Conservation (phyloP, 2,329 filamentous ascomycete genomes). For the Stagonosporopsis chrysanthemi region DNA sequence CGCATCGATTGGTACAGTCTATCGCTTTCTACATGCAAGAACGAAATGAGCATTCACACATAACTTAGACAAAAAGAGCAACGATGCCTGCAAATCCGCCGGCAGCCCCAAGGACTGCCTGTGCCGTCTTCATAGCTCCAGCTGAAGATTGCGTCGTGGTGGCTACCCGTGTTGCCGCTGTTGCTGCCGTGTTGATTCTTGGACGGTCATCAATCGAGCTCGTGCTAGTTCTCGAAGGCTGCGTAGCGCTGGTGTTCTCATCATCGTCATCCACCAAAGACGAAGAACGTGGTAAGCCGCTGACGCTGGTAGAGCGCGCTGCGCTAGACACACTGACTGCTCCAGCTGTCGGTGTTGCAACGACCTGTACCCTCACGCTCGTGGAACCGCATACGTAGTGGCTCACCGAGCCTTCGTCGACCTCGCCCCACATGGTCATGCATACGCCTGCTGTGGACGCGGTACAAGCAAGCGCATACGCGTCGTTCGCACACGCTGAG, state of each 20-base stretch:
- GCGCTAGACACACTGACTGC: background rate
- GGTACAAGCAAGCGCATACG: slow-evolving; percentile 18
- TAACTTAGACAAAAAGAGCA: slow-evolving; percentile 1
- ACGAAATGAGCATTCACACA: background rate
- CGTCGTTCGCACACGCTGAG: slow-evolving; percentile 21
- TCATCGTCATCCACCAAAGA: background rate
- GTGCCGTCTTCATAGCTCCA: slow-evolving; percentile 10
- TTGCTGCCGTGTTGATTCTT: slow-evolving; percentile 2
- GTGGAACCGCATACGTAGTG: slow-evolving; percentile 25
- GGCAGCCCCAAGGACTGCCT: slow-evolving; percentile 8
- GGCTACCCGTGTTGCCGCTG: background rate
- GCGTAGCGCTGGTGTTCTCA: background rate
- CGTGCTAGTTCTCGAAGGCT: background rate
- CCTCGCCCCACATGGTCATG: slow-evolving; percentile 18
- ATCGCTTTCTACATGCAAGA: background rate
- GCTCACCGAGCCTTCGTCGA: slow-evolving; percentile 10
- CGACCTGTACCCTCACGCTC: slow-evolving; percentile 13
- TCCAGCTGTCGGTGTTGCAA: slow-evolving; percentile 8
- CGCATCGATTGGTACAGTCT: background rate
- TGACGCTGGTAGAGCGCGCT: background rate
- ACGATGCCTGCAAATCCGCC: slow-evolving; percentile 10
- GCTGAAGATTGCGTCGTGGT: slow-evolving; percentile 3
- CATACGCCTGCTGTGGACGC: slow-evolving; percentile 18
- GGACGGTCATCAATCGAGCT: slow-evolving; percentile 1
- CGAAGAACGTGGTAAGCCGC: background rate